Evolutionary conservation across 306 rosid species (phyloP).

Genomic region (Delonix regia): DNA sequence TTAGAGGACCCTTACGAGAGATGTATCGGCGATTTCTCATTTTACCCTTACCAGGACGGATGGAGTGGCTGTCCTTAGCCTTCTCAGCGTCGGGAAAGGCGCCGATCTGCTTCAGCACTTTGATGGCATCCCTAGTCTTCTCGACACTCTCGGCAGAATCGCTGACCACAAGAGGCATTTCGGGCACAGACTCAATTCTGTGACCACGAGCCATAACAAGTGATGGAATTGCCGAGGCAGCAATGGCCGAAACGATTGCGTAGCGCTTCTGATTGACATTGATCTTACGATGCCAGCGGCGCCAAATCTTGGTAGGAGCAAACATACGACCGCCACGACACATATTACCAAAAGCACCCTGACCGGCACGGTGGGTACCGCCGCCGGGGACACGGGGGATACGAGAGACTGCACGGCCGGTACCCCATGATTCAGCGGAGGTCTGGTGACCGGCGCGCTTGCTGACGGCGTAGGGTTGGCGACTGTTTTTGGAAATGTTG

Average conservation of each 20-base stretch:
- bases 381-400: slow-evolving; percentile 84
- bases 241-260: slow-evolving; percentile 76
- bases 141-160: slow-evolving; percentile 68
- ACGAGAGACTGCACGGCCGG: slow-evolving; percentile 84
- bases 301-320: slow-evolving; percentile 90
- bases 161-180: slow-evolving; percentile 69
- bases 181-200: slow-evolving; percentile 65
- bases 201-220: slow-evolving; percentile 72
- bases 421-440: slow-evolving; percentile 88
- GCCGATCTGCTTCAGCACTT: slow-evolving; percentile 65
- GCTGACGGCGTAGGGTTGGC: slow-evolving; percentile 80
- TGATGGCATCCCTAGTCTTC: slow-evolving; percentile 62
- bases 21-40: slow-evolving; percentile 75
- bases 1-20: slow-evolving; percentile 67
- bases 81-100: slow-evolving; percentile 70
- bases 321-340: slow-evolving; percentile 92
- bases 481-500: slow-evolving; percentile 57
- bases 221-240: slow-evolving; percentile 71
- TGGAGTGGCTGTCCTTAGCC: slow-evolving; percentile 68
- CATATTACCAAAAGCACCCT: slow-evolving; percentile 87
- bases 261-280: slow-evolving; percentile 75
- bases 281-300: slow-evolving; percentile 81
- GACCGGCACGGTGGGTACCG: slow-evolving; percentile 91
- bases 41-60: slow-evolving; percentile 76
- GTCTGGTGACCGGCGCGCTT: slow-evolving; percentile 76